Conservation (phyloP, 1,284 basidiomycete genomes). For the Vanrija sp. region DNA sequence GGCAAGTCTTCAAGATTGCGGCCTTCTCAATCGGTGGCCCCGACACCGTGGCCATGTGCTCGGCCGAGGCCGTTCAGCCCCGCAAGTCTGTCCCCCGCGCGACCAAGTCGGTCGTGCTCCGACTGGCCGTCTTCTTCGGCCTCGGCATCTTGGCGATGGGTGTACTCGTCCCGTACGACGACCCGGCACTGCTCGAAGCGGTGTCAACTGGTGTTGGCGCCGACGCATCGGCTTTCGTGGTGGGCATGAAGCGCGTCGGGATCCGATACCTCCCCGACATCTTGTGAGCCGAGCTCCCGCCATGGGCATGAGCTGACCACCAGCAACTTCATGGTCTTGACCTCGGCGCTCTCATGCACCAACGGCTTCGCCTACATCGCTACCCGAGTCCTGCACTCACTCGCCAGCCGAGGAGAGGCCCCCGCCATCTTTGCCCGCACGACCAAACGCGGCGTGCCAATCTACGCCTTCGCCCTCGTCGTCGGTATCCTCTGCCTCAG, state of each 20-base stretch:
- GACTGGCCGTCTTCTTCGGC: conserved; percentile 57
- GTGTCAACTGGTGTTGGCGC: conserved; percentile 13
- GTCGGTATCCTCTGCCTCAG: conserved; percentile 10
- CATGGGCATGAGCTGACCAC: background rate
- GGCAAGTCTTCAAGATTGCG: conserved; percentile 25
- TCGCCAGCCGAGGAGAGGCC: conserved; percentile 13
- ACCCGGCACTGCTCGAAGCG: conserved; percentile 3
- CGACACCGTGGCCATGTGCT: conserved; percentile 27
- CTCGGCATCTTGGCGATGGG: conserved; percentile 59
- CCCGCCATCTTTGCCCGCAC: conserved; percentile 15
- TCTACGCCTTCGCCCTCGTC: conserved; percentile 9
- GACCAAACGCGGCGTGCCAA: conserved; percentile 16
- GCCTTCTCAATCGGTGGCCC: conserved; percentile 36
- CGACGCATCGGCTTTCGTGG: conserved; percentile 20
- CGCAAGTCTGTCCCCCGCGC: conserved; percentile 55
- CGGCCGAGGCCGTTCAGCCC: conserved; percentile 32
- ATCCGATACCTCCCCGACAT: conserved; percentile 20
- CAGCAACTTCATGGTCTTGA: conserved; percentile 33
- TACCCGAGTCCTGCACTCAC: conserved; percentile 9
- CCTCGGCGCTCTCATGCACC: conserved; percentile 40
- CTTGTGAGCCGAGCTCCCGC: conserved; percentile 32
- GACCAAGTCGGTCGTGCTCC: conserved; percentile 20
- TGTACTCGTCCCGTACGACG: conserved; percentile 23
- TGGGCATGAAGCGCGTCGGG: conserved; percentile 21
- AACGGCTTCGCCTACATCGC: conserved; percentile 22